These are phyloP conservation scores for Boletus mariae DNA, from an alignment of 1,284 basidiomycete genomes.

Conservation along the genomic window DNA sequence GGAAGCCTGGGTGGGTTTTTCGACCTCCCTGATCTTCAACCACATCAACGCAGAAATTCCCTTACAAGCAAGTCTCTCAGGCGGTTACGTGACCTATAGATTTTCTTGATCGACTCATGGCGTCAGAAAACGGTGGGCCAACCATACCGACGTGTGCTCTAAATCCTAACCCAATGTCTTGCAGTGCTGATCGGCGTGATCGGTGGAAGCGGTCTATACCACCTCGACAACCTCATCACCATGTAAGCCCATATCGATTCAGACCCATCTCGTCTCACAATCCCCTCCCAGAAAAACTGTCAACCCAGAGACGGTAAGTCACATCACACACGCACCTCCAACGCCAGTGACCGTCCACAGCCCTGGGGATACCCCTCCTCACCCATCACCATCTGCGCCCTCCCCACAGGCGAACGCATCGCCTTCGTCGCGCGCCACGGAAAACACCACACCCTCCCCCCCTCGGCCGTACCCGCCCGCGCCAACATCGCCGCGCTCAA, in stretches of 20 bases:
- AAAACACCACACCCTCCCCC: constrained; percentile 66
- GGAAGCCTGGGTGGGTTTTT: not conserved
- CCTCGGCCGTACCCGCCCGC: constrained; percentile 76
- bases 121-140: constrained; percentile 21
- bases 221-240: constrained; percentile 83
- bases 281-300: constrained; percentile 52
- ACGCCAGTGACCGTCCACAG: constrained; percentile 35
- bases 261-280: not conserved
- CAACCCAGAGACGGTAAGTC: constrained; percentile 65
- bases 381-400: constrained; percentile 83
- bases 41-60: not conserved
- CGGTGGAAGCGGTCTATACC: constrained; percentile 83
- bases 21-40: not conserved
- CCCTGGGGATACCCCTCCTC: constrained; percentile 95
- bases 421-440: constrained; percentile 96
- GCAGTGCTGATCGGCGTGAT: constrained; percentile 80
- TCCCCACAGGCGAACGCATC: constrained; percentile 74
- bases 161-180: not conserved
- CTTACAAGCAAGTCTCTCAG: too few species aligned
- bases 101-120: constrained; percentile 9
- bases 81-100: too few species aligned
- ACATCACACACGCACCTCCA: not conserved
- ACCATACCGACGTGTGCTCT: not conserved
- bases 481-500: constrained; percentile 98
- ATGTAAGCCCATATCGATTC: constrained; percentile 49